A percentile compares a stretch with the other conserved stretches of the same genome.
phyloP scores from a whole-genome alignment of 768 basidiomycete genomes.

The Pisolithus albus region DNA sequence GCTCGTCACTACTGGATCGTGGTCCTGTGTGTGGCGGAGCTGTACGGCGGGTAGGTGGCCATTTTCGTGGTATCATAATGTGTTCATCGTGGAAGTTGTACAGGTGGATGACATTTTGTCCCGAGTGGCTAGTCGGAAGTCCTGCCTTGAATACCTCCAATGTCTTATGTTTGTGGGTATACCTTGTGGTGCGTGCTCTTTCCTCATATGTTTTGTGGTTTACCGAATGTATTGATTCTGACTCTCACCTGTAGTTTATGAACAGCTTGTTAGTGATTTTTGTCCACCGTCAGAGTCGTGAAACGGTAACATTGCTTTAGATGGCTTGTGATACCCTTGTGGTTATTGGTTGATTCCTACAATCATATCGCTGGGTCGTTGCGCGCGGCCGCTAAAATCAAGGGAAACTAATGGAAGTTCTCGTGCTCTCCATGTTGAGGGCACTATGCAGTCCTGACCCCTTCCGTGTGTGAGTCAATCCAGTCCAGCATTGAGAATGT shows the following conservation, averaged over 20 bases:
- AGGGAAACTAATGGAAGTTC: conserved; percentile 24
- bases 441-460: no score
- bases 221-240: not conserved
- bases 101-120: conserved; percentile 86
- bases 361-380: conserved; percentile 57
- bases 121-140: conserved; percentile 77
- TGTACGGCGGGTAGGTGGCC: conserved; percentile 64
- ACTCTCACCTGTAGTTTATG: conserved; percentile 52
- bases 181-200: conserved; percentile 57
- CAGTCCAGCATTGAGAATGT: no score
- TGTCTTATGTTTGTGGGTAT: conserved; percentile 68
- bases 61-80: no score
- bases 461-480: no score
- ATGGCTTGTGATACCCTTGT: conserved; percentile 74
- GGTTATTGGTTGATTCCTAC: conserved; percentile 76
- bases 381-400: conserved; percentile 33
- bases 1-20: conserved; percentile 64
- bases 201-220: not conserved
- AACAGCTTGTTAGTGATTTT: conserved; percentile 56
- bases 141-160: conserved; percentile 68
- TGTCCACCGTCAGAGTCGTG: not conserved
- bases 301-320: conserved; percentile 29
- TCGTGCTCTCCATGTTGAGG: no score
- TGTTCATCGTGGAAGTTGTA: not conserved
- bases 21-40: conserved; percentile 65